Percentiles rank a stretch among this genome's conserved stretches.
Conservation (phyloP, 164 flowering plant species). For the Piper longum region DNA sequence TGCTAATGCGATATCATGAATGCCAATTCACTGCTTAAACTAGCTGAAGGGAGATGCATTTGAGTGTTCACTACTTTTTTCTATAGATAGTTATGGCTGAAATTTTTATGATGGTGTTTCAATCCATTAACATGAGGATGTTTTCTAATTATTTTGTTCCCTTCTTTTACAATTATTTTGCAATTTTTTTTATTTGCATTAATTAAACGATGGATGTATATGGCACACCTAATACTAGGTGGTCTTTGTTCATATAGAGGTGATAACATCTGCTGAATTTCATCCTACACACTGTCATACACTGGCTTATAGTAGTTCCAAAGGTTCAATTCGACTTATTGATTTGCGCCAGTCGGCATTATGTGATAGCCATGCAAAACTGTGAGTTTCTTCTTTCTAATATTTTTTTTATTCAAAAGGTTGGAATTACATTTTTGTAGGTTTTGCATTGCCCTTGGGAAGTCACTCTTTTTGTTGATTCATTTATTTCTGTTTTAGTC, state of each 20-base stretch:
- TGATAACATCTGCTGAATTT: slow-evolving; percentile 93
- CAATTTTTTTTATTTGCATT: no score
- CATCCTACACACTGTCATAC: slow-evolving; percentile 88
- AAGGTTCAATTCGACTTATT: slow-evolving; percentile 90
- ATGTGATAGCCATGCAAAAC: slow-evolving; percentile 82
- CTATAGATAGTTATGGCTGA: no score
- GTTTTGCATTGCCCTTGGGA: background rate
- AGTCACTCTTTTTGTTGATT: background rate
- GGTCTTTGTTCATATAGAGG: slow-evolving; percentile 45
- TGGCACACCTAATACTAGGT: background rate
- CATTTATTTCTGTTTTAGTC: background rate
- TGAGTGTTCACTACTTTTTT: no score
- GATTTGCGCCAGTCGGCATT: slow-evolving; percentile 95
- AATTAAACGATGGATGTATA: no score
- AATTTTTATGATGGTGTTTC: no score
- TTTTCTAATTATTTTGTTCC: no score
- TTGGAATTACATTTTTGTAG: background rate
- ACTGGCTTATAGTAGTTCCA: slow-evolving; percentile 95
- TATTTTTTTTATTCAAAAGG: background rate
- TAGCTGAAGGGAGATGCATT: no score
- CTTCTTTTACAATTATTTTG: no score
- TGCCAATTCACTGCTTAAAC: no score
- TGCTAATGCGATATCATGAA: no score
- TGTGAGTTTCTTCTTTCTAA: slow-evolving; percentile 39
- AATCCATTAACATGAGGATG: no score